These are phyloP conservation scores for Solanum pinnatisectum DNA, from an alignment of 257 asterid species.

Conservation along the genomic window DNA sequence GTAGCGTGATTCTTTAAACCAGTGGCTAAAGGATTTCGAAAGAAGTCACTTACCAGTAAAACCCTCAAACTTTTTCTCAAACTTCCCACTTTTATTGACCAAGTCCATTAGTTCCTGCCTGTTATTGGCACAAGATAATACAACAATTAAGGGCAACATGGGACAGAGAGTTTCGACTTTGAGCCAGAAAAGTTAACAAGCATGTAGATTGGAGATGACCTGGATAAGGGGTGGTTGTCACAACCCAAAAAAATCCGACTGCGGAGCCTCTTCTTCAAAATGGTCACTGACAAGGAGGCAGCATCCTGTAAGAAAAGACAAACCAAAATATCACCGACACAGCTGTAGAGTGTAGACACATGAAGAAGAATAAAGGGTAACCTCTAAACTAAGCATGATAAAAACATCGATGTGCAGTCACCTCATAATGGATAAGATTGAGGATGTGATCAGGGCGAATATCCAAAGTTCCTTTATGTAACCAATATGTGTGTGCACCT, in stretches of 20 bases:
- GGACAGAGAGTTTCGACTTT: background rate
- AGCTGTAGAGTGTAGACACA: background rate
- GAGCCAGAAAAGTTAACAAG: background rate
- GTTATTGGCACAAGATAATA: slow-evolving; percentile 8
- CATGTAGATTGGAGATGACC: slow-evolving; percentile 25
- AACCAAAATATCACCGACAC: background rate
- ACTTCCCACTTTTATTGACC: slow-evolving; percentile 67
- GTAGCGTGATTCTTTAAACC: background rate
- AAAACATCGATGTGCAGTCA: slow-evolving; percentile 7
- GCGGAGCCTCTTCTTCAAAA: slow-evolving; percentile 56
- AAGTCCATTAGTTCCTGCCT: slow-evolving; percentile 87
- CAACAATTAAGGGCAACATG: background rate
- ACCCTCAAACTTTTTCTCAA: slow-evolving; percentile 48
- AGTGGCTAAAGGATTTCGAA: background rate
- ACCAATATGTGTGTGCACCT: slow-evolving; percentile 85
- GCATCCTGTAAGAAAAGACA: slow-evolving; percentile 50
- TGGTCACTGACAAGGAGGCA: slow-evolving; percentile 63
- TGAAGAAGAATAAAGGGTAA: background rate
- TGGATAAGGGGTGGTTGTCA: slow-evolving; percentile 79
- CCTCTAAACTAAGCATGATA: background rate
- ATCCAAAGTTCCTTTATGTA: slow-evolving; percentile 66
- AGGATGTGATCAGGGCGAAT: slow-evolving; percentile 89
- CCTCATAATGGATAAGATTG: slow-evolving; percentile 93
- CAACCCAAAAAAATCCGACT: slow-evolving; percentile 71
- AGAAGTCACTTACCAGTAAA: slow-evolving; percentile 48